Evolutionary conservation across 1,139 yeast genomes (phyloP).

Genomic region (Debaryomyces udenii): DNA sequence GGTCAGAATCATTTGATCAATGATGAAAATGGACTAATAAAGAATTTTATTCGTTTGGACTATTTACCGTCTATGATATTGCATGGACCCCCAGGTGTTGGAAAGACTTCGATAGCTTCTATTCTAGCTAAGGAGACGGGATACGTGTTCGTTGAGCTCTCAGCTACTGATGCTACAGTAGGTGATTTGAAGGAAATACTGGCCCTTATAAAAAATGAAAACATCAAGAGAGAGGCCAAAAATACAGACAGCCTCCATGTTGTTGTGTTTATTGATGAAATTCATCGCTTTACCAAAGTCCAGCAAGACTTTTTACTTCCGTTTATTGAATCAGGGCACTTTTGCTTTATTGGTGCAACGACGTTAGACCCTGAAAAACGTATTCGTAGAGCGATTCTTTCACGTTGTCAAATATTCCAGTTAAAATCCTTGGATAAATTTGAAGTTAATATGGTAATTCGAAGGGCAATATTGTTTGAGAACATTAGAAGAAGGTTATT

Average conservation of each 20-base stretch:
- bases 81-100: conserved; percentile 51
- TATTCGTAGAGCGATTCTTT: conserved; percentile 40
- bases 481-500: conserved; percentile 28
- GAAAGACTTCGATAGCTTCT: conserved; percentile 48
- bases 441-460: conserved; percentile 27
- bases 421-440: conserved; percentile 21
- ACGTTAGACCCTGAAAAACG: conserved; percentile 35
- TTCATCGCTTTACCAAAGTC: conserved; percentile 41
- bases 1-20: conserved; percentile 43
- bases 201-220: conserved; percentile 27
- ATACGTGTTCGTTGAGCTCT: conserved; percentile 42
- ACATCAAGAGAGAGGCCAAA: conserved; percentile 20
- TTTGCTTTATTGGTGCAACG: conserved; percentile 51
- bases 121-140: conserved; percentile 37
- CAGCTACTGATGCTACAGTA: conserved; percentile 44
- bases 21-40: conserved; percentile 31
- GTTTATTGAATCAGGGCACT: conserved; percentile 41
- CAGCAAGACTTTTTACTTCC: conserved; percentile 50
- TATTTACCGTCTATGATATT: conserved; percentile 49
- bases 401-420: conserved; percentile 44
- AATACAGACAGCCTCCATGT: conserved; percentile 25
- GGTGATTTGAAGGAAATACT: conserved; percentile 32
- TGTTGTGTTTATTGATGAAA: conserved; percentile 48
- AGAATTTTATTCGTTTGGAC: conserved; percentile 37
- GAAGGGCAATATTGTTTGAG: conserved; percentile 31